Percentiles rank a stretch among this genome's conserved stretches.
Evolutionary conservation across 2,329 filamentous ascomycete species (phyloP).

Genomic region (Pyrenochaeta sp.): DNA sequence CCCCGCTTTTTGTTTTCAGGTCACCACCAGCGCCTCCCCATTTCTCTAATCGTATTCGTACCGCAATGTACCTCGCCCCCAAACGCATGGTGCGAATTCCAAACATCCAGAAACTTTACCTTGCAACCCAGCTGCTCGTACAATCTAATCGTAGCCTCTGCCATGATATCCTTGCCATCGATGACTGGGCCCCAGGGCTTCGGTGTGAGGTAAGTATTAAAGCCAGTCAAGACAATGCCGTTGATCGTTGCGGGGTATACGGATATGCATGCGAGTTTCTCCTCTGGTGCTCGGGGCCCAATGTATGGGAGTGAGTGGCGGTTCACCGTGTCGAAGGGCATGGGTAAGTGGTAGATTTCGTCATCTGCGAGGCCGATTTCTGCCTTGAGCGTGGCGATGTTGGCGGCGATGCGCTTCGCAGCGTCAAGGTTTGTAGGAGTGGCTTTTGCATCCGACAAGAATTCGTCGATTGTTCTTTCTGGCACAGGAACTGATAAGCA

Average conservation of each 20-base stretch:
- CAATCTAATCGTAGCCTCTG: background rate
- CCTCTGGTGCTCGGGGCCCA: background rate
- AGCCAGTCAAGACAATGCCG: slow-evolving; percentile 1
- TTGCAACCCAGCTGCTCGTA: slow-evolving; percentile 3
- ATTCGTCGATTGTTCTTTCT: background rate
- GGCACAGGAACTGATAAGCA: background rate
- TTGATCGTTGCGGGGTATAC: background rate
- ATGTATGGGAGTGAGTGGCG: background rate
- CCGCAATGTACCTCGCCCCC: slow-evolving; percentile 8
- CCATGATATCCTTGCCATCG: slow-evolving; percentile 7
- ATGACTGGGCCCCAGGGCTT: slow-evolving; percentile 6
- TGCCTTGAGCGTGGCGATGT: background rate
- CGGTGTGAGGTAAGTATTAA: slow-evolving; percentile 1
- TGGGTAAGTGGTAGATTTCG: background rate
- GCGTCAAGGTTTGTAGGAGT: background rate
- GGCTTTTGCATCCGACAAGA: background rate
- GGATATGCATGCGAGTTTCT: background rate
- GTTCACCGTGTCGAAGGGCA: background rate
- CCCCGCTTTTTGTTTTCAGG: background rate
- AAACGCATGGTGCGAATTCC: slow-evolving; percentile 4
- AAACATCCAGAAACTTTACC: slow-evolving; percentile 4
- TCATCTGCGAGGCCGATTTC: background rate
- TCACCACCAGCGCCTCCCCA: slow-evolving; percentile 7
- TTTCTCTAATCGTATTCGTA: slow-evolving; percentile 1
- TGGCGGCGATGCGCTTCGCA: background rate